phyloP scores from a whole-genome alignment of 345 rosid species.

The Euclidium syriacum region DNA sequence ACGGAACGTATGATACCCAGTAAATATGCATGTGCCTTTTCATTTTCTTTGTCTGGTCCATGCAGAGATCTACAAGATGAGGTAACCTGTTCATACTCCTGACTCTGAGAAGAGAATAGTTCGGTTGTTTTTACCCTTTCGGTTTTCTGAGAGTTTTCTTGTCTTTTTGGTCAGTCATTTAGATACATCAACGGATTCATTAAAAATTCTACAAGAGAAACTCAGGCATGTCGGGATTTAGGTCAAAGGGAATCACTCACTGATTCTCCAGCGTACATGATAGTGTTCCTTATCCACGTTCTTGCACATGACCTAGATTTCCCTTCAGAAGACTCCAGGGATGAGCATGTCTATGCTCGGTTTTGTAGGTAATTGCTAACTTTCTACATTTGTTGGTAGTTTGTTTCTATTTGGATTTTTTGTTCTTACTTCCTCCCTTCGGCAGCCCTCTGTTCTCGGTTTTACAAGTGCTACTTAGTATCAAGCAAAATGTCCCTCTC shows the following conservation, averaged over 20 bases:
- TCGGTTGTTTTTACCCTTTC: conserved; percentile 10
- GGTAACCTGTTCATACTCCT: conserved; percentile 37
- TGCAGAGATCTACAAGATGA: conserved; percentile 56
- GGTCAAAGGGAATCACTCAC: conserved; percentile 44
- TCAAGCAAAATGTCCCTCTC: conserved; percentile 41
- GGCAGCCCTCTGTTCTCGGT: conserved; percentile 74
- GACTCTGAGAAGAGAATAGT: background rate
- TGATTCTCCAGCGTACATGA: conserved; percentile 64
- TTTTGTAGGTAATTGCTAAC: conserved; percentile 53
- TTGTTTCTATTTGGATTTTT: conserved; percentile 1
- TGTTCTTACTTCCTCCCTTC: conserved; percentile 23
- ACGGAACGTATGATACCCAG: conserved; percentile 57
- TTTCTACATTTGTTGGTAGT: conserved; percentile 15
- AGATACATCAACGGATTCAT: conserved; percentile 69
- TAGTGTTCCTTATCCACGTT: conserved; percentile 75
- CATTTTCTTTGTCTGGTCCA: conserved; percentile 50
- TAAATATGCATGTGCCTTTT: conserved; percentile 83
- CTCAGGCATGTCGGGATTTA: conserved; percentile 40
- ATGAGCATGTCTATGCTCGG: conserved; percentile 53
- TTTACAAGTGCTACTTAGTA: conserved; percentile 46
- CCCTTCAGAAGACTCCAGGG: conserved; percentile 64
- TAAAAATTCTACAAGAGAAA: conserved; percentile 48
- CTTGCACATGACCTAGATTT: conserved; percentile 71
- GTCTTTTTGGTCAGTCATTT: conserved; percentile 41
- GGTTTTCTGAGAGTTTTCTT: conserved; percentile 22